Base-by-base conservation (phyloP, 2,329 filamentous ascomycete species). In the Trichoderma afroharzianum region DNA sequence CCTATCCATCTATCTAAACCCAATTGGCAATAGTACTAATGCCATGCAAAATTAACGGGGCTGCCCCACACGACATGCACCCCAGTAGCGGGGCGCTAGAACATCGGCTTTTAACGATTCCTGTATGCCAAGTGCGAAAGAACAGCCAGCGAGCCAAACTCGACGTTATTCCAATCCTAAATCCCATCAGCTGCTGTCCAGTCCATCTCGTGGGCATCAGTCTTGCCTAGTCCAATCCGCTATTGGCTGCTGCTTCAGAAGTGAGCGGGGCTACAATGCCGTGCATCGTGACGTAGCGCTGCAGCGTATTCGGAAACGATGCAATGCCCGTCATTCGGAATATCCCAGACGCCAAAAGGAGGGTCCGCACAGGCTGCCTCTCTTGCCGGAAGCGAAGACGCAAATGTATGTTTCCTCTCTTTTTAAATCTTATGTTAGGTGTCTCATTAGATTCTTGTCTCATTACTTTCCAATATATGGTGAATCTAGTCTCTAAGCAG, bases 351-450 rank as follows among this genome's bases (percentile, higher is more conserved):
- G 64, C 72, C 43, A 75, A 74, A 57, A 72, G 74, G 53, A 72
- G 74, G 30, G 74, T 75, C 21, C 73, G 72, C n/a, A 75, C 74
- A 26, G 74, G 74, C 8, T 75, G 74, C 32, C 33, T 75, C 30
- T 69, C 72, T 12, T 75, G 74, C 59, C 72, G 74, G 39, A 73
- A 72, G 62, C 61, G 74, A 47, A 71, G 74, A 39, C 68, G 74
- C 36, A 75, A 75, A 67, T 75, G 74, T 74, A 73, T 33, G 39
- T 24, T 18, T 21, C 6, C 62, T 21, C 8, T 14, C 11, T n/a
- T 21, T 21, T 39, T 53, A 4, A 12, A 33, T 24, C 6, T 21
- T 32, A 2, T 28, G 18, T 3, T 28, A 15, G 30, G 3, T 53
- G 14, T 28, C 24, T 24, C 12, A 6, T 36, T 30, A 33, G 12